Evolutionary conservation across 2,329 filamentous ascomycete genomes (phyloP).

Genomic region (Sclerotinia glacialis): DNA sequence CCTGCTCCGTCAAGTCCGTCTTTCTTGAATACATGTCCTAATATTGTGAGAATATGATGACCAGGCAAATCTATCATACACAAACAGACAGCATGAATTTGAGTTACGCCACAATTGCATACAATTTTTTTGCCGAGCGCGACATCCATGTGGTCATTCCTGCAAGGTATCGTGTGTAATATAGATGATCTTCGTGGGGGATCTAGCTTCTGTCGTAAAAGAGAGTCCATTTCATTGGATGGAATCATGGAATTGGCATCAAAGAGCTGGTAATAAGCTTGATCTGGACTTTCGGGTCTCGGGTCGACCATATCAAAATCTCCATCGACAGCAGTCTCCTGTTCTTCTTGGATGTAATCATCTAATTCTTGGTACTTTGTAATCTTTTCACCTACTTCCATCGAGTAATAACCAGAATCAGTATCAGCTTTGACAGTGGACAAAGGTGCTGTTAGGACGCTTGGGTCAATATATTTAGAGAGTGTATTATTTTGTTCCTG

Average conservation of each 20-base stretch:
- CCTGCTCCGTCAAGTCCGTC: slow-evolving; percentile 14
- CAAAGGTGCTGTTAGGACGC: background rate
- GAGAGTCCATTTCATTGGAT: slow-evolving; percentile 6
- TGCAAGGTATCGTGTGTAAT: slow-evolving; percentile 14
- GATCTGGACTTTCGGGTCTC: slow-evolving; percentile 15
- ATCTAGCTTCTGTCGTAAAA: slow-evolving; percentile 5
- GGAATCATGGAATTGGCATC: slow-evolving; percentile 19
- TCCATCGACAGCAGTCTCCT: background rate
- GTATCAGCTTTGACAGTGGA: slow-evolving; percentile 8
- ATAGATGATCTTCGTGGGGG: slow-evolving; percentile 8
- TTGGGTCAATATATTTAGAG: slow-evolving; percentile 2
- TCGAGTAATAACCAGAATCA: slow-evolving; percentile 18
- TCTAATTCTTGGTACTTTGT: background rate
- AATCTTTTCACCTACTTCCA: slow-evolving; percentile 2
- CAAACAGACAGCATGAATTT: slow-evolving; percentile 20
- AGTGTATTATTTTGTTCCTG: background rate
- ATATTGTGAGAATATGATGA: slow-evolving; percentile 8
- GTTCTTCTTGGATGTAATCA: slow-evolving; percentile 4
- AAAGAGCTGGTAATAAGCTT: slow-evolving; percentile 19
- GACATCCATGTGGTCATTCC: slow-evolving; percentile 16
- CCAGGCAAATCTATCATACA: slow-evolving; percentile 16
- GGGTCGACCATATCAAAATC: background rate
- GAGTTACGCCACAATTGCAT: slow-evolving; percentile 18
- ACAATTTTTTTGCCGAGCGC: background rate
- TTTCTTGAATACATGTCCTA: slow-evolving; percentile 6